Base-by-base conservation (phyloP, 1,284 basidiomycete genomes). In the Rhizopogon parksii region DNA sequence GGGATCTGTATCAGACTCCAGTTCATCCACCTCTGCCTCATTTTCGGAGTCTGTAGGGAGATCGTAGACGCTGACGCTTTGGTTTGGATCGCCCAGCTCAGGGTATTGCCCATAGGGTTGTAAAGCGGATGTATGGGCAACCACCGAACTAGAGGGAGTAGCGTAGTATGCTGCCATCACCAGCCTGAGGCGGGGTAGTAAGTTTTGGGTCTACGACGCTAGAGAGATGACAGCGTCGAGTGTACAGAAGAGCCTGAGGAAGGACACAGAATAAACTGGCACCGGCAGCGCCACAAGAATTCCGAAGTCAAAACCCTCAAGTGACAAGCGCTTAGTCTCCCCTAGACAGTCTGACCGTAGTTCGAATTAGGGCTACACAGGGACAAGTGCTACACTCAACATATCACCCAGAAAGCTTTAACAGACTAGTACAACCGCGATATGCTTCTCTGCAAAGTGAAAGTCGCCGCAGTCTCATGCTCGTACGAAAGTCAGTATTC, bases 21-120 rank as follows among this genome's bases (percentile, higher is more conserved):
- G 78, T 62, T 88, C 79, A 70, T 80, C 79, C 51, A 77, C 67
- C 55, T 80, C 79, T 40, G 75, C 77, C 21, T 79, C 76, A 43
- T 71, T 72, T 42, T 68, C 56, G 56, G 67, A 69, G 59, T 66
- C 64, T 14, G 64, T 69, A 17, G 64, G 64, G 30, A 66, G 53
- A 51, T 67, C 67, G 11, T 66, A 66, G 49, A 69, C 49, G 40
- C 51, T 56, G 19, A 66, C 60, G 50, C 54, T 55, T 45, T 60
- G 61, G 19, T 56, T 54, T 24, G 60, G 62, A 36, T 6, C 53
- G 36, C 62, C 56, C 53, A 53, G 53, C 46, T 64, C 64, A 49
- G 64, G 56, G 17, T 53, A 53, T 53, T 60, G 57, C 17, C 50
- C 55, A 55, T 65, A 65, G 36, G 67, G 67, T 32, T 64, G 65